Percentiles rank a stretch among this genome's conserved stretches.
Evolutionary conservation across 495 filamentous ascomycete species (phyloP).

Genomic region (Talaromyces trachyspermus): DNA sequence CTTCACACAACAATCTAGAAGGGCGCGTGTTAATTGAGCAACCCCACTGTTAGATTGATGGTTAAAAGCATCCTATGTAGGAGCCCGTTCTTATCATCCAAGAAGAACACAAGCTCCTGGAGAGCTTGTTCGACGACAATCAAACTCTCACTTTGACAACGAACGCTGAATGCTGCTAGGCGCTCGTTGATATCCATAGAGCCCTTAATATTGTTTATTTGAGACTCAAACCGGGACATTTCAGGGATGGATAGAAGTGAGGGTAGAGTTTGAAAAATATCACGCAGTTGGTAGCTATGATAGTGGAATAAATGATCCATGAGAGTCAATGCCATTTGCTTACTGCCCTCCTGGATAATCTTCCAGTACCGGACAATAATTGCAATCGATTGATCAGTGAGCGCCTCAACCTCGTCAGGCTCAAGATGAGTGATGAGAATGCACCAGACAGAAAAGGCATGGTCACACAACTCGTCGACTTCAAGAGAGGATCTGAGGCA

Average conservation of each 20-base stretch:
- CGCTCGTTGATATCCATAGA: constrained; percentile 52
- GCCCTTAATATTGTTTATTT: constrained; percentile 55
- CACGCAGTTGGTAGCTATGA: constrained; percentile 50
- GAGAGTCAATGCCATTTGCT: constrained; percentile 48
- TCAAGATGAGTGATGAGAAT: constrained; percentile 64
- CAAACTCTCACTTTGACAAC: constrained; percentile 74
- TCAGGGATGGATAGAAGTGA: constrained; percentile 66
- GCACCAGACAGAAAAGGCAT: constrained; percentile 78
- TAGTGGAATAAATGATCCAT: constrained; percentile 57
- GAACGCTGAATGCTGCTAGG: constrained; percentile 60
- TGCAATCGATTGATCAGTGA: constrained; percentile 82
- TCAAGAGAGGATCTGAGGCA: constrained; percentile 80
- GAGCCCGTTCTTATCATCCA: constrained; percentile 67
- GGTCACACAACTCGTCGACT: constrained; percentile 60
- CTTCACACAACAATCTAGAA: constrained; percentile 77
- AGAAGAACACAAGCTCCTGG: constrained; percentile 63
- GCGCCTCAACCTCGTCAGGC: constrained; percentile 66
- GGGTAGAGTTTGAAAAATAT: constrained; percentile 65
- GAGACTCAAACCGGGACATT: constrained; percentile 54
- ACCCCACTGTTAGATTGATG: constrained; percentile 79
- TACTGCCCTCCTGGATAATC: constrained; percentile 52
- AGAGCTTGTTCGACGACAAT: constrained; percentile 76
- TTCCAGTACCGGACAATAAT: constrained; percentile 77
- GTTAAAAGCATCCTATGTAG: constrained; percentile 75
- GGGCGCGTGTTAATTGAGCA: constrained; percentile 57